Percentiles rank a stretch among this genome's conserved stretches.
phyloP scores from a whole-genome alignment of 176 grass and related monocot genomes.

The Eragrostis curvula region DNA sequence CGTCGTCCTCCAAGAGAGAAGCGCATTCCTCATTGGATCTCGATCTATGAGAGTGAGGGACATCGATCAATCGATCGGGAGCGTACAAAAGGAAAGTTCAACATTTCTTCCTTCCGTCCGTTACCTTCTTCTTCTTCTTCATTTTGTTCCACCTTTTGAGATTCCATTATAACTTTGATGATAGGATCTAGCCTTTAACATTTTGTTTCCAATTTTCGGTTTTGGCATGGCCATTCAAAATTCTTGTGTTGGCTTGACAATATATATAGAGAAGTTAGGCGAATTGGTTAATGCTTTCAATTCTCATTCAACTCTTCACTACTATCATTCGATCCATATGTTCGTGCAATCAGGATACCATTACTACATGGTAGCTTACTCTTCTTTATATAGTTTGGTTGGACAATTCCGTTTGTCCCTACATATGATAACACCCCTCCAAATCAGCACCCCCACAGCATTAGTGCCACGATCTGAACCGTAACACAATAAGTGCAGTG shows the following conservation, averaged over 20 bases:
- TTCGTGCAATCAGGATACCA: neutral
- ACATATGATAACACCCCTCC: constrained; percentile 86
- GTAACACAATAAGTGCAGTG: constrained; percentile 4
- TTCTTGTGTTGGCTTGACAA: constrained; percentile 66
- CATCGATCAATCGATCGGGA: constrained; percentile 11
- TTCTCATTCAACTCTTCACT: constrained; percentile 37
- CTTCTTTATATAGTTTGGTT: constrained; percentile 41
- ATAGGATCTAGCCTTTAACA: constrained; percentile 54
- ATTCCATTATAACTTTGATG: constrained; percentile 67
- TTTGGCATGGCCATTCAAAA: constrained; percentile 46
- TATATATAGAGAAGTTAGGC: constrained; percentile 65
- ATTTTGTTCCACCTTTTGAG: constrained; percentile 39
- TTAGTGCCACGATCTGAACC: constrained; percentile 49
- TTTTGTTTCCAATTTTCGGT: constrained; percentile 41
- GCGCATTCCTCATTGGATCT: constrained; percentile 89
- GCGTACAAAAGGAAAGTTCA: constrained; percentile 75
- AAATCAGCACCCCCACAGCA: constrained; percentile 38
- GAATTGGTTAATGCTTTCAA: constrained; percentile 36
- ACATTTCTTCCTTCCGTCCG: constrained; percentile 53
- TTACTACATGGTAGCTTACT: constrained; percentile 16
- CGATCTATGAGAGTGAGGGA: constrained; percentile 72
- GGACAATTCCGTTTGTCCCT: constrained; percentile 41
- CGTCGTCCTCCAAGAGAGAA: constrained; percentile 75
- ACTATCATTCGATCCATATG: constrained; percentile 31
- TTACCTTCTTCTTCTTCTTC: constrained; percentile 38